phyloP scores from a whole-genome alignment of 2,329 filamentous ascomycete species.

The Zopfia rhizophila region DNA sequence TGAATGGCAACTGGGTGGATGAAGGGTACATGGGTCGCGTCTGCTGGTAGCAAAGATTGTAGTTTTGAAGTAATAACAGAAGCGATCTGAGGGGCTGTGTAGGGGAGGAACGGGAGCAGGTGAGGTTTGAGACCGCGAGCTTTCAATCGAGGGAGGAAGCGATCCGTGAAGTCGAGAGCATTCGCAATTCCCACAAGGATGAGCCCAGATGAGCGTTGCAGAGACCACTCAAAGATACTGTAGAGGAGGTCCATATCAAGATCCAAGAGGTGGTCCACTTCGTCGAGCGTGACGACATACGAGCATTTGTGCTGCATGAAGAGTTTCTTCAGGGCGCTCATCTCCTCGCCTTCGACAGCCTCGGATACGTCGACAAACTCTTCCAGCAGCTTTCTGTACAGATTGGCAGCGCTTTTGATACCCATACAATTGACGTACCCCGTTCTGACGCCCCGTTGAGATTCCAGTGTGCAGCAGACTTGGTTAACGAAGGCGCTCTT shows the following conservation, averaged over 20 bases:
- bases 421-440: conserved; percentile 97
- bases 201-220: conserved; percentile 81
- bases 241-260: conserved; percentile 91
- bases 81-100: conserved; percentile 87
- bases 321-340: conserved; percentile 73
- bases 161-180: conserved; percentile 92
- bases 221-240: conserved; percentile 94
- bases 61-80: conserved; percentile 86
- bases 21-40: conserved; percentile 77
- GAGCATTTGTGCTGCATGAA: conserved; percentile 72
- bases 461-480: conserved; percentile 71
- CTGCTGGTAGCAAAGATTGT: conserved; percentile 73
- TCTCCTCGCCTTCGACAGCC: conserved; percentile 72
- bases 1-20: conserved; percentile 94
- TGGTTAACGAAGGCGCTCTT: conserved; percentile 94
- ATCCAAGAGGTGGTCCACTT: conserved; percentile 93
- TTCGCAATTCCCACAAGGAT: conserved; percentile 94
- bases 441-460: conserved; percentile 67
- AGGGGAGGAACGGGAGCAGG: conserved; percentile 91
- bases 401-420: conserved; percentile 85
- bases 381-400: conserved; percentile 82
- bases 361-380: conserved; percentile 70
- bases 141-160: conserved; percentile 92
- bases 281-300: conserved; percentile 89
- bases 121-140: conserved; percentile 90